phyloP scores from a whole-genome alignment of 306 rosid species.

The Albizia julibrissin region DNA sequence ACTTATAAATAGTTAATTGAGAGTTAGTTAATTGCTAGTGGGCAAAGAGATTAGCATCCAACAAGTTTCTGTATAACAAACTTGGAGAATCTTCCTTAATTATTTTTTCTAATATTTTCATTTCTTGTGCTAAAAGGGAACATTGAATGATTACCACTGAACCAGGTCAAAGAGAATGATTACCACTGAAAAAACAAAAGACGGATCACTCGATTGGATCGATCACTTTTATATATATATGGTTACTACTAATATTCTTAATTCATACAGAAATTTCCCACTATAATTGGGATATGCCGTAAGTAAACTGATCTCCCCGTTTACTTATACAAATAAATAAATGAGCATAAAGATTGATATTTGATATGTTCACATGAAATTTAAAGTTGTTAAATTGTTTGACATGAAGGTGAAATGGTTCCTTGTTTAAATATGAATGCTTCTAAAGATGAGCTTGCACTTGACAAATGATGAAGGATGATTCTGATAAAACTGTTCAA shows the following conservation, averaged over 20 bases:
- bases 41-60: background rate
- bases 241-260: background rate
- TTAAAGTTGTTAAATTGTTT: background rate
- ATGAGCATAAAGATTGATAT: background rate
- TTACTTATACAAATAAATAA: background rate
- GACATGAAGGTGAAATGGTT: background rate
- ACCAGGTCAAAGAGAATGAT: conserved; percentile 28
- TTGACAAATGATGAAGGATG: background rate
- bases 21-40: background rate
- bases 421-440: background rate
- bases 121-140: background rate
- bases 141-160: conserved; percentile 3
- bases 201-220: background rate
- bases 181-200: background rate
- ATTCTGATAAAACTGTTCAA: background rate
- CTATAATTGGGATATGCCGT: background rate
- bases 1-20: no score
- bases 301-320: background rate
- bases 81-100: background rate
- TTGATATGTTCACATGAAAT: background rate
- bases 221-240: background rate
- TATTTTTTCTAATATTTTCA: background rate
- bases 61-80: conserved; percentile 11
- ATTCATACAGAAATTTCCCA: conserved; percentile 6
- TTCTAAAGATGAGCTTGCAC: background rate